A percentile compares a stretch with the other conserved stretches of the same genome.
Evolutionary conservation across 2,329 filamentous ascomycete genomes (phyloP).

Genomic region (Aspergillus sergii): DNA sequence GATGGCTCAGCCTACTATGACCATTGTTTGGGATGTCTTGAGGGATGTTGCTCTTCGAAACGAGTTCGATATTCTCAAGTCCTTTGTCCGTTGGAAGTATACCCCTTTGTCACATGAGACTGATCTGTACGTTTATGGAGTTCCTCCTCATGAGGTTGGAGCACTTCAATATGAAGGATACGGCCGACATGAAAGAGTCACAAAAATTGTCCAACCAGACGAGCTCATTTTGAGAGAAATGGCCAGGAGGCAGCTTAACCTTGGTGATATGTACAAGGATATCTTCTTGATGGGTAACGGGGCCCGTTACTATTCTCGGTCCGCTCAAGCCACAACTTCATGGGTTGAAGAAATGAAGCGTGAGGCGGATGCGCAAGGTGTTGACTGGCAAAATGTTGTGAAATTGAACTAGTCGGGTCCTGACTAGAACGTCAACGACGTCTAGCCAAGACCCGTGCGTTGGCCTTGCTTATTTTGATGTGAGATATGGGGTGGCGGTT

Average conservation of each 20-base stretch:
- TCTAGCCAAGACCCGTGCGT: not conserved
- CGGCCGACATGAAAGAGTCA: constrained; percentile 33
- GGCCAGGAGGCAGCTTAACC: constrained; percentile 52
- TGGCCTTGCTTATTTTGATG: not conserved
- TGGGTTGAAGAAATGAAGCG: constrained; percentile 13
- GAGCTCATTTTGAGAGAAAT: constrained; percentile 62
- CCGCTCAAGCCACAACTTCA: not conserved
- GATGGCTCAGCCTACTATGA: constrained; percentile 61
- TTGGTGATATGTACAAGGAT: constrained; percentile 57
- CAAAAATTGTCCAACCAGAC: constrained; percentile 59
- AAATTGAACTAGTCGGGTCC: not conserved
- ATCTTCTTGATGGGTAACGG: constrained; percentile 51
- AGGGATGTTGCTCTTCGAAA: constrained; percentile 57
- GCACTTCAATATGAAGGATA: constrained; percentile 43
- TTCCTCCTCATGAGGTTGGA: constrained; percentile 58
- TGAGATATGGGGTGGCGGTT: not conserved
- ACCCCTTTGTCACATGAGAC: constrained; percentile 30
- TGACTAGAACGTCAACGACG: not conserved
- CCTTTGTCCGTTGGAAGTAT: constrained; percentile 63
- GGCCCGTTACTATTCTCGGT: not conserved
- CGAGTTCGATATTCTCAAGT: constrained; percentile 55
- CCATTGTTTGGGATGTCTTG: constrained; percentile 62
- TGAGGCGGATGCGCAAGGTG: constrained; percentile 1
- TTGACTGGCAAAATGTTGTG: constrained; percentile 9
- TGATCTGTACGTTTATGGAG: constrained; percentile 49